Conservation (phyloP, 225 moss, liverwort and hornwort species). For the Anthoceros angustus region DNA sequence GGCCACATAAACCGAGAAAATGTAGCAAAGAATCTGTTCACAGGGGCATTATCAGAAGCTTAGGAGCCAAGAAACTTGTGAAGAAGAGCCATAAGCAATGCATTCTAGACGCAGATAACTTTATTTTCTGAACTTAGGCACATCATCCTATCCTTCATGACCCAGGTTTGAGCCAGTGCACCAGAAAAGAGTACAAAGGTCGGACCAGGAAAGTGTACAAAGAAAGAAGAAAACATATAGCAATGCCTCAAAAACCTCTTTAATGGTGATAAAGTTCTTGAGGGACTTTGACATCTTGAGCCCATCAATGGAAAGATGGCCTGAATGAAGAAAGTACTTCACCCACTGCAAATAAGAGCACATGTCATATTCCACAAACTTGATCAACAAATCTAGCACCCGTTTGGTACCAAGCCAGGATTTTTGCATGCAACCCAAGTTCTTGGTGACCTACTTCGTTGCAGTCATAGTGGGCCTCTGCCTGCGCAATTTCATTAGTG, state of each 20-base stretch:
- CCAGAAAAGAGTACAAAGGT: too few species aligned
- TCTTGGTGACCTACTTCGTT: constrained; percentile 32
- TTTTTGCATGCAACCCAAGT: too few species aligned
- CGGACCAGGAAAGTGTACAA: too few species aligned
- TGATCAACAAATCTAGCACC: not conserved
- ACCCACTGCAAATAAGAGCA: constrained; percentile 61
- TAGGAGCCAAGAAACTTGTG: too few species aligned
- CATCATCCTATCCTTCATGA: not conserved
- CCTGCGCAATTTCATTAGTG: constrained; percentile 85
- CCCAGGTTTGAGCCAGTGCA: not conserved
- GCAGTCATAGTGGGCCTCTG: constrained; percentile 73
- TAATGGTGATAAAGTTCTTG: constrained; percentile 92
- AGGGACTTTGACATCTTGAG: constrained; percentile 98
- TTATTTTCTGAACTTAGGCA: too few species aligned
- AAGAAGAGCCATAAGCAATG: too few species aligned
- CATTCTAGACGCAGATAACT: too few species aligned
- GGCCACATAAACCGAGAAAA: too few species aligned
- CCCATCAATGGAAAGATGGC: constrained; percentile 88
- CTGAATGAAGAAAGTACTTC: constrained; percentile 87
- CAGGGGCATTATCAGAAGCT: constrained; percentile 1
- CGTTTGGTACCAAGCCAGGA: not conserved
- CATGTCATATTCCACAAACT: not conserved
- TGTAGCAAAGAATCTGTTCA: too few species aligned
- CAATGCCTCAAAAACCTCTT: constrained; percentile 33
- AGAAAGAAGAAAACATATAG: constrained; percentile 2